Evolutionary conservation across 768 basidiomycete species (phyloP).

Genomic region (Agaricus subrufescens): DNA sequence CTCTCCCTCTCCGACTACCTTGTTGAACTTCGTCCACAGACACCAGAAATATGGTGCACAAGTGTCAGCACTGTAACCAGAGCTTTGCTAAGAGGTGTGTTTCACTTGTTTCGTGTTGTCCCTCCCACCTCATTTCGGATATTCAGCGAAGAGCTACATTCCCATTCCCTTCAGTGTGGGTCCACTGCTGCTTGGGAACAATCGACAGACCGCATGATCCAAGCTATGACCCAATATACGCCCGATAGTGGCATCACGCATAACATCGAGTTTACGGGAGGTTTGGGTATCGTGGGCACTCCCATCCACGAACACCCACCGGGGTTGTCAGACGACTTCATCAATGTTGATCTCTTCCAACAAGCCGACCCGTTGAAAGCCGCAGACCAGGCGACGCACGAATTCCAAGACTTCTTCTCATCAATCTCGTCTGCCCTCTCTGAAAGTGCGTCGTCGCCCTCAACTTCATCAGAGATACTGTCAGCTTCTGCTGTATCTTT

Average conservation of each 20-base stretch:
- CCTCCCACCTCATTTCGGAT: neutral
- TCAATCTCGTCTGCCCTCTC: slow-evolving; percentile 10
- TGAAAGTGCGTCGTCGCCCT: slow-evolving; percentile 22
- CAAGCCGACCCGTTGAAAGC: slow-evolving; percentile 1
- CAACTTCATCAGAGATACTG: slow-evolving; percentile 22
- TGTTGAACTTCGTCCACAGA: slow-evolving; percentile 14
- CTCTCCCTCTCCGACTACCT: slow-evolving; percentile 6
- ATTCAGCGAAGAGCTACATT: slow-evolving; percentile 10
- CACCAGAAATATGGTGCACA: slow-evolving; percentile 19
- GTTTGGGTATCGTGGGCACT: slow-evolving; percentile 8
- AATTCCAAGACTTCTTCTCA: slow-evolving; percentile 10
- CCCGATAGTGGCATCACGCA: slow-evolving; percentile 3
- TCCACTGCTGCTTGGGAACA: slow-evolving; percentile 7
- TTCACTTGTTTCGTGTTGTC: neutral
- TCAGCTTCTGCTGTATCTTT: slow-evolving; percentile 9
- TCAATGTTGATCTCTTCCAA: slow-evolving; percentile 15
- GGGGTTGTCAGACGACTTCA: slow-evolving; percentile 1
- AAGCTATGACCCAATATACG: slow-evolving; percentile 7
- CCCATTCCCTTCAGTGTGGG: slow-evolving; percentile 10
- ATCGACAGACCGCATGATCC: slow-evolving; percentile 7
- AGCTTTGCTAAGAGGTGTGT: slow-evolving; percentile 18
- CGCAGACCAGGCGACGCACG: slow-evolving; percentile 2
- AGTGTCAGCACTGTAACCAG: slow-evolving; percentile 22
- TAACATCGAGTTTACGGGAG: slow-evolving; percentile 8
- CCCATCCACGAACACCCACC: slow-evolving; percentile 8